Evolutionary conservation across 1,284 basidiomycete species (phyloP).

Genomic region (Puccinia hordei): DNA sequence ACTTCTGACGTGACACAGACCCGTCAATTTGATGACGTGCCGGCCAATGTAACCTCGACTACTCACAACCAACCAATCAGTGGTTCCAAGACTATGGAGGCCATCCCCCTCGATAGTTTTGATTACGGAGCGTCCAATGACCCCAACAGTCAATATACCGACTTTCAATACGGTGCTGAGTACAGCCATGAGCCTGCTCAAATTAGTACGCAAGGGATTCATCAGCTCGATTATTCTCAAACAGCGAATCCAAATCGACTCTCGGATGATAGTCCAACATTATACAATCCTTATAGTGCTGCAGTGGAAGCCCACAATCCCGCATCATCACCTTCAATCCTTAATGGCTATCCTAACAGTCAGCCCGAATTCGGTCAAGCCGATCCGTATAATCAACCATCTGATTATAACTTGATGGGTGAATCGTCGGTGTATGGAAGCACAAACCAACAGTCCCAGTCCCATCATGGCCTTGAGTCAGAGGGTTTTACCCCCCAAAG

Average conservation of each 20-base stretch:
- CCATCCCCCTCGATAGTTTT: background rate
- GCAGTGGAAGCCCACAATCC: background rate
- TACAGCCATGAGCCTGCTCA: background rate
- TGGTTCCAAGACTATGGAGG: background rate
- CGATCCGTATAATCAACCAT: constrained; percentile 5
- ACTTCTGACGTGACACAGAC: background rate
- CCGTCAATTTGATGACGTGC: constrained; percentile 30
- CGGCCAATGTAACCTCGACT: constrained; percentile 27
- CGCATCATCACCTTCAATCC: background rate
- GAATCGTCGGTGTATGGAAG: constrained; percentile 18
- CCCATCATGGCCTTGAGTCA: constrained; percentile 13
- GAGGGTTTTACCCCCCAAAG: background rate
- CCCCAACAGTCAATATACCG: constrained; percentile 11
- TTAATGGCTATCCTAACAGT: background rate
- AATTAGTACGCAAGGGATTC: constrained; percentile 8
- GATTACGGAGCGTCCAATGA: constrained; percentile 10
- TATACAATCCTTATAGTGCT: constrained; percentile 12
- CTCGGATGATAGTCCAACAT: background rate
- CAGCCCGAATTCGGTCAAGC: constrained; percentile 14
- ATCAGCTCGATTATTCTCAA: background rate
- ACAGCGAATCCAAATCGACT: background rate
- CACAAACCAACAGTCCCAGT: background rate
- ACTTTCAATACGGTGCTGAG: background rate
- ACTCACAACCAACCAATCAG: background rate
- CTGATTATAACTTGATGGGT: constrained; percentile 21